phyloP scores from a whole-genome alignment of 2,329 filamentous ascomycete species.

The Fusarium incarnatum region DNA sequence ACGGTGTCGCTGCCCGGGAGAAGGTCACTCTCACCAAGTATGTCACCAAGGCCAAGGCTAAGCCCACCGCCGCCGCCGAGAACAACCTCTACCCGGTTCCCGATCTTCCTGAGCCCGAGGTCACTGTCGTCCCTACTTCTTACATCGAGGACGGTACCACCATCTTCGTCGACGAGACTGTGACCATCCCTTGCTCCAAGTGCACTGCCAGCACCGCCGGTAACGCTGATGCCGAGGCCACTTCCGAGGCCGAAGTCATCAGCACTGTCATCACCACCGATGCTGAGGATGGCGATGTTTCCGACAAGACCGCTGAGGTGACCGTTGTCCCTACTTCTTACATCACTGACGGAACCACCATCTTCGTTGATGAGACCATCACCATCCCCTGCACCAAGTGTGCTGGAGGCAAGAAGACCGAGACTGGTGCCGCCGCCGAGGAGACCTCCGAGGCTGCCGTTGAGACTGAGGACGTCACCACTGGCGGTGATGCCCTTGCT shows the following conservation, averaged over 20 bases:
- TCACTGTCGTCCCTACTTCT: conserved; percentile 36
- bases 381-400: conserved; percentile 40
- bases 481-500: conserved; percentile 20
- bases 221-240: conserved; percentile 14
- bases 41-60: conserved; percentile 28
- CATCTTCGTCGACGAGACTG: conserved; percentile 35
- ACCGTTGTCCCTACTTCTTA: conserved; percentile 35
- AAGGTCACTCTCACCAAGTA: conserved; percentile 32
- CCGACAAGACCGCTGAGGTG: conserved; percentile 30
- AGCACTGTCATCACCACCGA: conserved; percentile 25
- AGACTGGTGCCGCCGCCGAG: conserved; percentile 19
- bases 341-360: conserved; percentile 36
- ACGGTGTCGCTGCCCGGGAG: conserved; percentile 39
- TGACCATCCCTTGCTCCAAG: conserved; percentile 39
- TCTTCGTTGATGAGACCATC: conserved; percentile 36
- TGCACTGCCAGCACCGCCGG: conserved; percentile 29
- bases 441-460: conserved; percentile 14
- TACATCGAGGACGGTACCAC: conserved; percentile 38
- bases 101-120: conserved; percentile 20
- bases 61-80: conserved; percentile 11
- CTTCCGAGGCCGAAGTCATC: conserved; percentile 11
- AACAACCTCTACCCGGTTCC: conserved; percentile 20
- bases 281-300: conserved; percentile 3
- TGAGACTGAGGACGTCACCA: conserved; percentile 13
- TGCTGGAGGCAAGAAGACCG: conserved; percentile 9